Evolutionary conservation across 1,139 yeast species (phyloP), one percentile per base, ranked within the genome.

Genomic region (Candida smagusa): DNA sequence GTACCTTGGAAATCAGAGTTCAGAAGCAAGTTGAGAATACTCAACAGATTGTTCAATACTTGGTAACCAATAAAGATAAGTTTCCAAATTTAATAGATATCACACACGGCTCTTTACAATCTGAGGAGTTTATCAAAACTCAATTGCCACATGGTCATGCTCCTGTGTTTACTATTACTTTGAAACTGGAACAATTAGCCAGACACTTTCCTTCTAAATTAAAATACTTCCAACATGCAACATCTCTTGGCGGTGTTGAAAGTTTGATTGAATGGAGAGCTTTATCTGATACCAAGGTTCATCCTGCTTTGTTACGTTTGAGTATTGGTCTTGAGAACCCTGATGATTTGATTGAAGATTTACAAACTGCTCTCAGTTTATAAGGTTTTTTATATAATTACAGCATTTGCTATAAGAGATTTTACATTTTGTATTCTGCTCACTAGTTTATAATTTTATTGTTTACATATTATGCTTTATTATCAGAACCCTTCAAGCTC

Each of bases 171-270:
- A 66, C 92, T 1, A 73, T 90, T 33, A 75, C 70, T 28, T 63
- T 85, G 26, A 54, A 59, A 4, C 56, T 68, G 12, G 75, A 68
- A 39, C 75, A 76, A 7, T 61, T 68, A 21, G 96, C 97, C 0
- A 76, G 72, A 46, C 40, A 49, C 2, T 66, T 90, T 9, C 95
- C 96, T 3, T 68, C 82, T 1, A 77, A 72, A 45, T 67, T 89
- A 42, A 75, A 80, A 48, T 74, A 76, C 45, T 88, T 89, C 64
- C 81, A 81, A 45, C 97, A 90, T 61, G 96, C 97, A 2, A 89
- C 97, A 0, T 86, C 96, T 5, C 68, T 90, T 23, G 97, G 97
- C 29, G 96, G 97, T n/a, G 87, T 85, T 6, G 97, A 90, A 58
- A 84, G 95, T 39, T 68, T 89, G 50, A 79, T 89, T 43, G 97